Conservation (phyloP, 1,284 basidiomycete species). For the Apiotrichum akiyoshidainum region DNA sequence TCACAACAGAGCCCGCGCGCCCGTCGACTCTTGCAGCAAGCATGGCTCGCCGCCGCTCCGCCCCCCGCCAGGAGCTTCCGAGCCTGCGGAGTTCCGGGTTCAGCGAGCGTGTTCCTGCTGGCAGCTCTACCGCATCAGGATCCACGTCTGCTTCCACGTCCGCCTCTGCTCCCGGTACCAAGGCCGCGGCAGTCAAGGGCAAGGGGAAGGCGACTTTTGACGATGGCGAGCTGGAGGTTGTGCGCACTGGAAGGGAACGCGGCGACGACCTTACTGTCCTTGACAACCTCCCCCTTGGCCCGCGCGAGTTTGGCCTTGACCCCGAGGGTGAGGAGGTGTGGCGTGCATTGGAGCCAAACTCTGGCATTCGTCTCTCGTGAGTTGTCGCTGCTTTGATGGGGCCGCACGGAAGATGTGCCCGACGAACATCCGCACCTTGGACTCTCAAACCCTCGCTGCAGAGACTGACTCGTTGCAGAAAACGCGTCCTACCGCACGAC, state of each 20-base stretch:
- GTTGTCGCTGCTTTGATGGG: conserved; percentile 34
- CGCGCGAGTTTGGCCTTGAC: conserved; percentile 58
- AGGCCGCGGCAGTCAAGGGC: neutral
- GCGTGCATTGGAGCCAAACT: conserved; percentile 76
- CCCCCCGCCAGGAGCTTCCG: neutral
- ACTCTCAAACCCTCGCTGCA: no score
- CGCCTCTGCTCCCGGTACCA: neutral
- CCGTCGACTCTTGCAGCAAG: neutral
- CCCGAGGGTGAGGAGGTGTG: conserved; percentile 56
- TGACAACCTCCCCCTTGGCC: conserved; percentile 71
- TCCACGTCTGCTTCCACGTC: neutral
- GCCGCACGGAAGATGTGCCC: neutral
- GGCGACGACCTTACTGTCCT: conserved; percentile 68
- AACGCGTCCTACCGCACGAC: conserved; percentile 68
- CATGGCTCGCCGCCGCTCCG: neutral
- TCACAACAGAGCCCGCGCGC: neutral
- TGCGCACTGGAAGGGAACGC: conserved; percentile 23
- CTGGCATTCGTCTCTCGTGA: conserved; percentile 76
- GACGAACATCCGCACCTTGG: no score
- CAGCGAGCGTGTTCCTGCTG: neutral
- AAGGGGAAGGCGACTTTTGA: conserved; percentile 1
- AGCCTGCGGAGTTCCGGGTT: neutral
- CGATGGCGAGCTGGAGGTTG: conserved; percentile 14
- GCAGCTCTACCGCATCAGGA: neutral
- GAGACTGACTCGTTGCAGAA: conserved; percentile 52